Conservation (phyloP, 1,139 yeast genomes). For the Wickerhamiella pararugosa region DNA sequence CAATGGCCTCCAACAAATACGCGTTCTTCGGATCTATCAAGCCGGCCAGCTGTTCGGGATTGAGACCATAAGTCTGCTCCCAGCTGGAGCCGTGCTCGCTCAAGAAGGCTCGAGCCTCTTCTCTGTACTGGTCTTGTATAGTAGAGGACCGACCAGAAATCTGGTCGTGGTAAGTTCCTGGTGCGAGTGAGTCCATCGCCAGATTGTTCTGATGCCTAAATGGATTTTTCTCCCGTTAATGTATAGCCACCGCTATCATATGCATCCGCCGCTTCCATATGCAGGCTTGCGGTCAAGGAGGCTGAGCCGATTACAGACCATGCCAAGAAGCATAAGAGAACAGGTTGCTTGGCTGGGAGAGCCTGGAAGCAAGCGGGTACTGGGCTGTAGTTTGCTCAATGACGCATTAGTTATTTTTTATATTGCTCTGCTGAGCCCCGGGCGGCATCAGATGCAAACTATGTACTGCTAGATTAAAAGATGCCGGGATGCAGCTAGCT, state of each 20-base stretch:
- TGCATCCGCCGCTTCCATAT: neutral
- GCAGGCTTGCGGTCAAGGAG: neutral
- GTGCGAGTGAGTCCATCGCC: too few relatives aligned
- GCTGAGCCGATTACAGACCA: neutral
- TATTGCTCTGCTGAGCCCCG: too few relatives aligned
- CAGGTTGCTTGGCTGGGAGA: neutral
- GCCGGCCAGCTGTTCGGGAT: slow-evolving; percentile 23
- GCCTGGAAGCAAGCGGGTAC: too few relatives aligned
- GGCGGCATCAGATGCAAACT: too few relatives aligned
- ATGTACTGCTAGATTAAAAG: neutral
- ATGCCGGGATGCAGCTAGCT: neutral
- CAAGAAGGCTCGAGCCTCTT: slow-evolving; percentile 10
- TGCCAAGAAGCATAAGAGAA: neutral
- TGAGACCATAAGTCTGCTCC: slow-evolving; percentile 13
- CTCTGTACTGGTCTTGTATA: slow-evolving; percentile 1
- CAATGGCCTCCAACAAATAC: slow-evolving; percentile 22
- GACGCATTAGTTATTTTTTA: too few relatives aligned
- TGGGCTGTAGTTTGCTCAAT: too few relatives aligned
- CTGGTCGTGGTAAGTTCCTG: neutral
- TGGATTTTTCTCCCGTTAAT: too few relatives aligned
- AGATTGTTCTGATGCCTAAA: too few relatives aligned
- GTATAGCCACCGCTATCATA: too few relatives aligned
- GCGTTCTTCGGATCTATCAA: slow-evolving; percentile 30
- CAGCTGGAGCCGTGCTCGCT: slow-evolving; percentile 6
- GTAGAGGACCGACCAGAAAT: slow-evolving; percentile 3